Conservation (phyloP, 163 green algal species). For the Scenedesmus sp. region DNA sequence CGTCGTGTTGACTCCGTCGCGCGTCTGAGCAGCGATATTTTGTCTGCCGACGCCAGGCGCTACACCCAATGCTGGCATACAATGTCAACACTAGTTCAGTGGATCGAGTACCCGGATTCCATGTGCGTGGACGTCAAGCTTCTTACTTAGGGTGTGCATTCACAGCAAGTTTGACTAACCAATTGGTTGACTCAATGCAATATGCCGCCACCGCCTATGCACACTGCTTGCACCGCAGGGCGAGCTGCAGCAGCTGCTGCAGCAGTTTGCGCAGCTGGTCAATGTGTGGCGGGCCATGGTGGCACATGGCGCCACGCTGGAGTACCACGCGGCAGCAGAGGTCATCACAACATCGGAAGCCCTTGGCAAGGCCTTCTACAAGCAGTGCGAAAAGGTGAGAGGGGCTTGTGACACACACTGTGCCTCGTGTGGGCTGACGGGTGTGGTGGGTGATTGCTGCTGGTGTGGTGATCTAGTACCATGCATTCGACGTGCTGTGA, state of each 20-base stretch:
- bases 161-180: not conserved
- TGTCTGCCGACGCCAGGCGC: no score
- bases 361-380: slow-evolving; percentile 10
- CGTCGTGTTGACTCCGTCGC: no score
- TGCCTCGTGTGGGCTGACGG: not conserved
- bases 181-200: not conserved
- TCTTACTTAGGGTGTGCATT: not conserved
- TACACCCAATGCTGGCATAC: no score
- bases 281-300: slow-evolving; percentile 43
- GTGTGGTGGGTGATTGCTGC: not conserved
- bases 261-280: slow-evolving; percentile 32
- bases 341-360: slow-evolving; percentile 21
- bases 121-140: no score
- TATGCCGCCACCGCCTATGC: not conserved
- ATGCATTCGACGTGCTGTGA: not conserved
- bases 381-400: slow-evolving; percentile 29
- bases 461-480: not conserved
- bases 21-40: no score
- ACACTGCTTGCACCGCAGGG: not conserved
- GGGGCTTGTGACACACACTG: not conserved
- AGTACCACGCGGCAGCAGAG: slow-evolving; percentile 46
- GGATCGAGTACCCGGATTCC: no score
- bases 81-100: no score
- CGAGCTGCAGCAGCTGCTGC: slow-evolving; percentile 37
- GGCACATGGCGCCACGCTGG: slow-evolving; percentile 4